phyloP scores from a whole-genome alignment of 768 basidiomycete species.

The Suillus decipiens region DNA sequence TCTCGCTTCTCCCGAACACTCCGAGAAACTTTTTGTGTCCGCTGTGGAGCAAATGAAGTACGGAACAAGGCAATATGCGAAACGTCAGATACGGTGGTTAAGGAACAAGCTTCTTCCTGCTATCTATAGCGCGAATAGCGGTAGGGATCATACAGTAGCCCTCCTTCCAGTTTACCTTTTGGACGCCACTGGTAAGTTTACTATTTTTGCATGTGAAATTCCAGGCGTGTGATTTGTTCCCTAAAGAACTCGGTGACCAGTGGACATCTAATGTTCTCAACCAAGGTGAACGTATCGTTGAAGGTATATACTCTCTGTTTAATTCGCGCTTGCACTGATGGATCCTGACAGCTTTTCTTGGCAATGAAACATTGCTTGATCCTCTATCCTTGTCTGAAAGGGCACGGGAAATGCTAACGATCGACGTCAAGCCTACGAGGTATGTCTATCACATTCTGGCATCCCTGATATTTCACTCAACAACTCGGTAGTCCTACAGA shows the following conservation, averaged over 20 bases:
- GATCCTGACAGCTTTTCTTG: slow-evolving; percentile 54
- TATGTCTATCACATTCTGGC: slow-evolving; percentile 25
- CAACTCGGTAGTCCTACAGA: slow-evolving; percentile 51
- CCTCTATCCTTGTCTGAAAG: slow-evolving; percentile 55
- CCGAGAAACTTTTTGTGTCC: slow-evolving; percentile 45
- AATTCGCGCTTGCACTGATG: not conserved
- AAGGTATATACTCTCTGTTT: slow-evolving; percentile 38
- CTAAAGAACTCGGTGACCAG: slow-evolving; percentile 48
- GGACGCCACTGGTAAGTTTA: slow-evolving; percentile 62
- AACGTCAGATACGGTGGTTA: slow-evolving; percentile 90
- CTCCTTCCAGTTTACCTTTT: slow-evolving; percentile 55
- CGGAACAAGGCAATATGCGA: slow-evolving; percentile 89
- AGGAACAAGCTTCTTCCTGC: slow-evolving; percentile 85
- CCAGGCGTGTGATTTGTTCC: slow-evolving; percentile 8
- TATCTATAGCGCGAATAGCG: slow-evolving; percentile 44
- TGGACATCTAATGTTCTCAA: slow-evolving; percentile 62
- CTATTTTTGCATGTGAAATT: not conserved
- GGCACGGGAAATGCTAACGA: slow-evolving; percentile 54
- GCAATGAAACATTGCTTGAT: slow-evolving; percentile 49
- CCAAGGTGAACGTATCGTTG: slow-evolving; percentile 48
- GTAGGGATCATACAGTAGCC: slow-evolving; percentile 21
- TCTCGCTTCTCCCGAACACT: slow-evolving; percentile 45
- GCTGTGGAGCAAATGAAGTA: slow-evolving; percentile 82
- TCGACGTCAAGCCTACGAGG: slow-evolving; percentile 48
- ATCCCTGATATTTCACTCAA: slow-evolving; percentile 10